Conservation (phyloP, 495 filamentous ascomycete genomes). For the Penicillium nucicola region DNA sequence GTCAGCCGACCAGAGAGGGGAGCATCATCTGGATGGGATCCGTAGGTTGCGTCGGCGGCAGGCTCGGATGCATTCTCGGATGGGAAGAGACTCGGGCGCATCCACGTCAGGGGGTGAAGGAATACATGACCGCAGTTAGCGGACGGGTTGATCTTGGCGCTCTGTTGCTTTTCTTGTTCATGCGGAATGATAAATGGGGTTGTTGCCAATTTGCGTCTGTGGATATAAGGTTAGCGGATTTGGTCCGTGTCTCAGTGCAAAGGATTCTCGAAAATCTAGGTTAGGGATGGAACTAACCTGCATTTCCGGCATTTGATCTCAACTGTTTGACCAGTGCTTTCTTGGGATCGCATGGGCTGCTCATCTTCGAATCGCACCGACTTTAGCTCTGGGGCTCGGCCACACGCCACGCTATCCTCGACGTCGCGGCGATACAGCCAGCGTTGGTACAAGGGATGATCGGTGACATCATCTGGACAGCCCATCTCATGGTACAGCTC, state of each 20-base stretch:
- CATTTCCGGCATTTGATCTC: conserved; percentile 66
- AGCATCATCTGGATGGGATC: conserved; percentile 45
- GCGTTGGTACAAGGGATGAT: conserved; percentile 72
- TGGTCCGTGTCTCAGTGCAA: neutral
- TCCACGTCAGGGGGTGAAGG: conserved; percentile 89
- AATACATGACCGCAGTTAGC: conserved; percentile 77
- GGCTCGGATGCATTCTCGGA: conserved; percentile 8
- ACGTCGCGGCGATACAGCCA: conserved; percentile 85
- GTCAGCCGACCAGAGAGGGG: conserved; percentile 76
- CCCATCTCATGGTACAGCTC: conserved; percentile 83
- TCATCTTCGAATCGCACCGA: conserved; percentile 86
- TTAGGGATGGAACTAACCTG: conserved; percentile 37
- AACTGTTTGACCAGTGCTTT: conserved; percentile 24
- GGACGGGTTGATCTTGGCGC: conserved; percentile 14
- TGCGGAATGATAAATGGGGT: conserved; percentile 60
- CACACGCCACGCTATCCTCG: conserved; percentile 65
- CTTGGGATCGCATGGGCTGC: conserved; percentile 27
- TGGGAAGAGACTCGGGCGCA: conserved; percentile 69
- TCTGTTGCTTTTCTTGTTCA: conserved; percentile 22
- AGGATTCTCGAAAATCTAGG: conserved; percentile 1
- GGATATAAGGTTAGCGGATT: neutral
- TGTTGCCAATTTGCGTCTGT: conserved; percentile 60
- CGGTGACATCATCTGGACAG: conserved; percentile 66
- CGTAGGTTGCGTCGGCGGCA: conserved; percentile 12
- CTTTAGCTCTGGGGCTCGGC: conserved; percentile 68